phyloP scores from a whole-genome alignment of 1,139 yeast species.

The Debaryomyces sp. region DNA sequence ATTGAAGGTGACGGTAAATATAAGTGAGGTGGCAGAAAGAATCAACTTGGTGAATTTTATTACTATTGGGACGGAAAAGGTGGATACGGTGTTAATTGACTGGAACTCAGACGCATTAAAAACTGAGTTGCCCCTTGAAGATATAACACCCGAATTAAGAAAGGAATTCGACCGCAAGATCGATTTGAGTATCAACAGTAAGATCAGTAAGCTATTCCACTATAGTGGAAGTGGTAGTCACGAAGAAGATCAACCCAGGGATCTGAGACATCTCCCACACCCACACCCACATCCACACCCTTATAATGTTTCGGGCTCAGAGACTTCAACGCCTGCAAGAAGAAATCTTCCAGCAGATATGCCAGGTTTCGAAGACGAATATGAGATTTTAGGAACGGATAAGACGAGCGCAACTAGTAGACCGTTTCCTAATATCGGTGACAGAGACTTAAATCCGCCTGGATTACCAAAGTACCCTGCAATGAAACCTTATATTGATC shows the following conservation, averaged over 20 bases:
- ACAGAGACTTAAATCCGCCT: slow-evolving; percentile 54
- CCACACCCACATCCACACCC: background rate
- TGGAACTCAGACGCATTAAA: background rate
- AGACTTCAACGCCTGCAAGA: background rate
- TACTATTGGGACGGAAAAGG: slow-evolving; percentile 6
- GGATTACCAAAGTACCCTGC: slow-evolving; percentile 47
- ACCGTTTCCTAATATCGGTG: slow-evolving; percentile 46
- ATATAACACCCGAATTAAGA: slow-evolving; percentile 1
- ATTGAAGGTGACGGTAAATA: slow-evolving; percentile 17
- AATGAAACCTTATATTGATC: slow-evolving; percentile 43
- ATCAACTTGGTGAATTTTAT: slow-evolving; percentile 4
- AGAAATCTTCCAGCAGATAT: slow-evolving; percentile 34
- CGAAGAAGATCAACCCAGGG: background rate
- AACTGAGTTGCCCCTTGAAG: slow-evolving; percentile 7
- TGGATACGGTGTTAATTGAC: slow-evolving; percentile 3
- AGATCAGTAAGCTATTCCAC: background rate
- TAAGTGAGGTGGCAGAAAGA: slow-evolving; percentile 14
- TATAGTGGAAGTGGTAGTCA: background rate
- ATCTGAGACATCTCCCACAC: background rate
- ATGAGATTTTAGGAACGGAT: slow-evolving; percentile 33
- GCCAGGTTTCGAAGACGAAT: slow-evolving; percentile 64
- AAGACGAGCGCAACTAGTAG: slow-evolving; percentile 9
- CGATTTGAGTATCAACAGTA: background rate
- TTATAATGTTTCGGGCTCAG: background rate
- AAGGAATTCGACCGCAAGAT: slow-evolving; percentile 4